phyloP scores from a whole-genome alignment of 2,329 filamentous ascomycete species.

The Trichoderma semiorbis region DNA sequence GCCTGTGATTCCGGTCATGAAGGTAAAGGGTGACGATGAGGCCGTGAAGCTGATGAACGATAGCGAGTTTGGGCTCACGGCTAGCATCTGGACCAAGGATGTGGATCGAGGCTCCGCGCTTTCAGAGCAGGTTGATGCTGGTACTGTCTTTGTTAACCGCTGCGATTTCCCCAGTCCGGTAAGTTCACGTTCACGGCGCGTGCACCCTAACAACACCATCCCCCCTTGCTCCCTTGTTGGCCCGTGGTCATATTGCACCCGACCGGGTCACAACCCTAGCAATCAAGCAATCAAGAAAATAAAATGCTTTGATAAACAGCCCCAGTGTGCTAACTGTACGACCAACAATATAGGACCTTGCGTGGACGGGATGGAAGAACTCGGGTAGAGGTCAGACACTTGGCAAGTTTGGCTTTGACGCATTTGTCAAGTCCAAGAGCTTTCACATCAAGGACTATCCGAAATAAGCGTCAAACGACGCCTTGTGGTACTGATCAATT shows the following conservation, averaged over 20 bases:
- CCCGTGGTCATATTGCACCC: neutral
- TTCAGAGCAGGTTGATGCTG: slow-evolving; percentile 78
- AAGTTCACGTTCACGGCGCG: slow-evolving; percentile 43
- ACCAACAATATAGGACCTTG: slow-evolving; percentile 62
- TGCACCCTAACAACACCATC: neutral
- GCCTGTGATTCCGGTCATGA: slow-evolving; percentile 86
- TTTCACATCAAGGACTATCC: slow-evolving; percentile 85
- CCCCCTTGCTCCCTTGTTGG: slow-evolving; percentile 2
- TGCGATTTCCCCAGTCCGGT: slow-evolving; percentile 90
- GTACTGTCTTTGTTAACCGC: slow-evolving; percentile 93
- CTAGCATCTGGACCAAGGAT: slow-evolving; percentile 97
- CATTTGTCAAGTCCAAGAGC: slow-evolving; percentile 95
- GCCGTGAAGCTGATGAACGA: slow-evolving; percentile 88
- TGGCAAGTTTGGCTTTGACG: slow-evolving; percentile 87
- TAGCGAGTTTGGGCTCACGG: slow-evolving; percentile 88
- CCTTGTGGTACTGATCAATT: neutral
- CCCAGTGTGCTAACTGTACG: slow-evolving; percentile 19
- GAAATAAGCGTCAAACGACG: slow-evolving; percentile 40
- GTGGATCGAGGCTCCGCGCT: slow-evolving; percentile 70
- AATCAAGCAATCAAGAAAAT: neutral
- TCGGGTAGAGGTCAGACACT: slow-evolving; percentile 89
- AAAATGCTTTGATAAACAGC: neutral
- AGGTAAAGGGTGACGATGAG: slow-evolving; percentile 76
- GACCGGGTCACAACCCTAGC: neutral
- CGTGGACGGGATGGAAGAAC: slow-evolving; percentile 98